A percentile compares a stretch with the other conserved stretches of the same genome.
These are phyloP conservation scores for Wickerhamiella domercqiae DNA, from an alignment of 805 yeast genomes.

Conservation along the genomic window DNA sequence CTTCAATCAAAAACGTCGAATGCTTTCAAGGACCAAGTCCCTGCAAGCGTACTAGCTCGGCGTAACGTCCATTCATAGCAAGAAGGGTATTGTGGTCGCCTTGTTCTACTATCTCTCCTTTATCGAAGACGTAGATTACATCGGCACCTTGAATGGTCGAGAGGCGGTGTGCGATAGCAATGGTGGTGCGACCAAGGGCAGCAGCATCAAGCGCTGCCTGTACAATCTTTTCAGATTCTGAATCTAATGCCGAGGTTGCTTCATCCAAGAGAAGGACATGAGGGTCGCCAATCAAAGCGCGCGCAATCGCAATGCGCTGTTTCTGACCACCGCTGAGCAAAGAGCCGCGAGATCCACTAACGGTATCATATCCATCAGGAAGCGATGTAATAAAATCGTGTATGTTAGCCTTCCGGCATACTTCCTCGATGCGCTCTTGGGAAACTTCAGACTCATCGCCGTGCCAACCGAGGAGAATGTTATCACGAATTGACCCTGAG, in stretches of 20 bases:
- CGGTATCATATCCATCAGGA: conserved; percentile 47
- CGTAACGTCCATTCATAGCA: conserved; percentile 25
- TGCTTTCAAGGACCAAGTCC: conserved; percentile 22
- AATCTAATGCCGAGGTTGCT: conserved; percentile 51
- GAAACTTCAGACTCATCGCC: conserved; percentile 20
- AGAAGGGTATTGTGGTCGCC: conserved; percentile 39
- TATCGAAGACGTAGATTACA: conserved; percentile 42
- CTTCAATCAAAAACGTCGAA: too few relatives aligned
- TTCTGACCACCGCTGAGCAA: conserved; percentile 62
- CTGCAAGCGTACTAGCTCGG: conserved; percentile 28
- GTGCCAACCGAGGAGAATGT: conserved; percentile 35
- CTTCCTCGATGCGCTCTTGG: conserved; percentile 33
- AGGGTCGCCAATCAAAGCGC: conserved; percentile 56
- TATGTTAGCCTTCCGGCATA: conserved; percentile 37
- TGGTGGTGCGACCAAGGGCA: conserved; percentile 56
- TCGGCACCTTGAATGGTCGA: conserved; percentile 52
- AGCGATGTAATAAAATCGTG: conserved; percentile 41
- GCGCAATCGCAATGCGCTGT: conserved; percentile 61
- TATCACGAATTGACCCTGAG: conserved; percentile 40
- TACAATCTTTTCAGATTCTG: conserved; percentile 61
- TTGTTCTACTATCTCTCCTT: conserved; percentile 46
- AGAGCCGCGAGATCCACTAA: conserved; percentile 41
- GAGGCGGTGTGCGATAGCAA: conserved; percentile 77
- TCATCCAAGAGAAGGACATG: conserved; percentile 50
- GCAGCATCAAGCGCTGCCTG: conserved; percentile 56